Conservation (phyloP, 148 eudicot species). For the Hydrangea macrophylla region DNA sequence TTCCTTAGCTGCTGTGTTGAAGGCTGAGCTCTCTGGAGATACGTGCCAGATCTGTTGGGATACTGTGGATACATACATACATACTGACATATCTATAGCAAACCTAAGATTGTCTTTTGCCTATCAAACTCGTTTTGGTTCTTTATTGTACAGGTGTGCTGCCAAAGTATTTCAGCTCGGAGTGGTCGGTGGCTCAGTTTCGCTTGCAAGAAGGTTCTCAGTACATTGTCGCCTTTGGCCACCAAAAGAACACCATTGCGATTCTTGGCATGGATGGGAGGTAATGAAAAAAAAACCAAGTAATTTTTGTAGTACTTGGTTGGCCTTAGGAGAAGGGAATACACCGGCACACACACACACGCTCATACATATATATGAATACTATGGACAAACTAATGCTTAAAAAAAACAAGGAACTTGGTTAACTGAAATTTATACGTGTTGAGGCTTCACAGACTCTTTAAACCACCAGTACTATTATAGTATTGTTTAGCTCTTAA, state of each 20-base stretch:
- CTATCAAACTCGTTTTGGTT: neutral
- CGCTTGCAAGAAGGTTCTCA: constrained; percentile 53
- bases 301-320: neutral
- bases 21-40: neutral
- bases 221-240: constrained; percentile 55
- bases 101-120: neutral
- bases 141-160: constrained; percentile 50
- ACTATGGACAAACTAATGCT: too few relatives aligned
- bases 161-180: constrained; percentile 66
- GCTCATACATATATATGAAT: too few relatives aligned
- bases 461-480: neutral
- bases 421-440: neutral
- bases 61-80: neutral
- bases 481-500: too few relatives aligned
- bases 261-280: constrained; percentile 77
- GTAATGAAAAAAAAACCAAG: constrained; percentile 21
- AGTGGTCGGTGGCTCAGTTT: constrained; percentile 69
- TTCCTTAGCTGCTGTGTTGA: neutral
- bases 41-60: neutral
- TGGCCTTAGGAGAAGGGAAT: neutral
- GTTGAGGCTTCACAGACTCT: neutral
- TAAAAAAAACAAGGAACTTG: too few relatives aligned
- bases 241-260: constrained; percentile 52
- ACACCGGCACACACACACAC: too few relatives aligned
- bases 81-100: neutral